Conservation (phyloP, 2,329 filamentous ascomycete genomes). For the Aspergillus latus region DNA sequence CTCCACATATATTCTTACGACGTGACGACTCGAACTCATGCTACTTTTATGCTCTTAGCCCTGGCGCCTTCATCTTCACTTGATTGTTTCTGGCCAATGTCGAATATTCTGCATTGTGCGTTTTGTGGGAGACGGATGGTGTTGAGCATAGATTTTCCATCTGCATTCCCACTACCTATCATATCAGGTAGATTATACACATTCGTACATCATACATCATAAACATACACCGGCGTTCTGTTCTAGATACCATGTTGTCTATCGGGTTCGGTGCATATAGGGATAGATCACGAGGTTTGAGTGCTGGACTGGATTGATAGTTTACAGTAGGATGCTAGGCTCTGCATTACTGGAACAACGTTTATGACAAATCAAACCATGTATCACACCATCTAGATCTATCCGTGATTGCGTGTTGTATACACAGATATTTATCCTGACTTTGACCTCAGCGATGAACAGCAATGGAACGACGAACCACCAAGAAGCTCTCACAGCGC, state of each 20-base stretch:
- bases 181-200: background rate
- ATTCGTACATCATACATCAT: background rate
- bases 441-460: no score
- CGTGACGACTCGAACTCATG: background rate
- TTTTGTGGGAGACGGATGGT: background rate
- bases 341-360: no score
- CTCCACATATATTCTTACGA: constrained; percentile 4
- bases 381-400: no score
- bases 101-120: background rate
- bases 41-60: background rate
- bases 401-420: no score
- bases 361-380: no score
- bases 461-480: no score
- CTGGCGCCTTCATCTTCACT: background rate
- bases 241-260: background rate
- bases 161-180: background rate
- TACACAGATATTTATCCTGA: no score
- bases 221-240: constrained; percentile 11
- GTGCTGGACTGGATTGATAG: background rate
- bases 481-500: no score
- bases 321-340: background rate
- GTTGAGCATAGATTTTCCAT: constrained; percentile 3
- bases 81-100: no score
- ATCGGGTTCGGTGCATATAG: background rate
- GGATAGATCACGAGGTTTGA: background rate